phyloP scores from a whole-genome alignment of 192 early-diverging fungal genomes.

The Dimargaris cristalligena region DNA sequence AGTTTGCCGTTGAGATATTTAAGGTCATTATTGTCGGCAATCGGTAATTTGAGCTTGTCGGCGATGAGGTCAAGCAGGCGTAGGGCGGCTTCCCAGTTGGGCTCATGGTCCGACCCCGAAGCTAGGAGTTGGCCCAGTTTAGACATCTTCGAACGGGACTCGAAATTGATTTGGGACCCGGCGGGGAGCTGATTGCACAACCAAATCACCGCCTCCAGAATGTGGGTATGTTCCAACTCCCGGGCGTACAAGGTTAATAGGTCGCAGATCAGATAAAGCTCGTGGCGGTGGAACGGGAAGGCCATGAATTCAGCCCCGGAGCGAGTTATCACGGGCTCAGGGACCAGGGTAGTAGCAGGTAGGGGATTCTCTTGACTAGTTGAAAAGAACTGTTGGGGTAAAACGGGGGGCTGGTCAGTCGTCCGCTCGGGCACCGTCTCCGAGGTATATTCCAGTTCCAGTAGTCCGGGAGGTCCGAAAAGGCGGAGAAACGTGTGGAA shows the following conservation, averaged over 20 bases:
- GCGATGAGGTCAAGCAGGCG: background rate
- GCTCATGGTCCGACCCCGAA: background rate
- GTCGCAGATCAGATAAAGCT: background rate
- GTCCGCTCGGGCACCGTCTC: background rate
- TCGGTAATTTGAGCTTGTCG: background rate
- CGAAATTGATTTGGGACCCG: background rate
- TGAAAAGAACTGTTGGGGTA: background rate
- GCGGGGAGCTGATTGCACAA: background rate
- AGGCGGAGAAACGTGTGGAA: background rate
- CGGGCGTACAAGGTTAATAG: background rate
- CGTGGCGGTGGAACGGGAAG: background rate
- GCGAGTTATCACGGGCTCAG: background rate
- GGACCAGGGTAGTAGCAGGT: background rate
- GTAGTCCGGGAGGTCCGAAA: background rate
- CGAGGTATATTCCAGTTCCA: background rate
- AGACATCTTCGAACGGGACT: background rate
- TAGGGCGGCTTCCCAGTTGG: slow-evolving; percentile 3
- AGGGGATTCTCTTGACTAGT: background rate
- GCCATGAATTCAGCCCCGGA: background rate
- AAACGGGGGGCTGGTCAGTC: background rate
- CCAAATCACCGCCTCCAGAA: background rate
- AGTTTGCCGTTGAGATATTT: background rate
- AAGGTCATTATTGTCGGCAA: background rate
- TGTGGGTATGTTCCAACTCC: background rate
- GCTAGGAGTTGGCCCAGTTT: background rate